Conservation (phyloP, 495 filamentous ascomycete genomes). For the Polyplosphaeria fusca region DNA sequence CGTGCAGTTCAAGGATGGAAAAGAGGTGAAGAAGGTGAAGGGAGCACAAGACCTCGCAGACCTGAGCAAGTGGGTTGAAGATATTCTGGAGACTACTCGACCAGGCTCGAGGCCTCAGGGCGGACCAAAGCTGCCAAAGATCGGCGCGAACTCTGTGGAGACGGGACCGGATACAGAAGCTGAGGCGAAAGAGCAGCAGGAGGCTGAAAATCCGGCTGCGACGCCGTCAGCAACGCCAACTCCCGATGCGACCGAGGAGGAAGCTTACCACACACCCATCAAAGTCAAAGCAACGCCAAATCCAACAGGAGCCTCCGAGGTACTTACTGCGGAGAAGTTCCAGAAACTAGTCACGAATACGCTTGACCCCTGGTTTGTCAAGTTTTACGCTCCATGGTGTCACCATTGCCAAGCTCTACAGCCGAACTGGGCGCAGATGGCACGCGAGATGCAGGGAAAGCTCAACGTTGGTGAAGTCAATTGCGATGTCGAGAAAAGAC, state of each 20-base stretch:
- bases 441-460: constrained; percentile 78
- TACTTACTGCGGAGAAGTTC: constrained; percentile 81
- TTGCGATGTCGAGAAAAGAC: constrained; percentile 75
- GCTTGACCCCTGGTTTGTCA: constrained; percentile 93
- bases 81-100: constrained; percentile 68
- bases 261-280: constrained; percentile 36
- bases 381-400: constrained; percentile 98
- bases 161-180: constrained; percentile 47
- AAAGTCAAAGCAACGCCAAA: constrained; percentile 45
- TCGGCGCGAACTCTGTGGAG: constrained; percentile 54
- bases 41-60: constrained; percentile 60
- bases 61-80: constrained; percentile 69
- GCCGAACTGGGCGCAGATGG: constrained; percentile 85
- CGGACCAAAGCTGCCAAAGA: constrained; percentile 60
- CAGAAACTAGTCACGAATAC: constrained; percentile 80
- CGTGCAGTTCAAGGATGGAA: constrained; percentile 77
- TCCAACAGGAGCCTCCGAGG: constrained; percentile 65
- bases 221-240: constrained; percentile 10
- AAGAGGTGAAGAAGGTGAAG: constrained; percentile 56
- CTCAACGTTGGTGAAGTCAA: constrained; percentile 96
- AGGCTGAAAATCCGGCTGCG: constrained; percentile 39
- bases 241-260: constrained; percentile 22
- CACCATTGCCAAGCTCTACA: constrained; percentile 89
- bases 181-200: constrained; percentile 51
- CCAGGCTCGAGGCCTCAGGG: constrained; percentile 71